Base-by-base conservation (phyloP, 2,329 filamentous ascomycete species). In the Cyphellophora attinorum region DNA sequence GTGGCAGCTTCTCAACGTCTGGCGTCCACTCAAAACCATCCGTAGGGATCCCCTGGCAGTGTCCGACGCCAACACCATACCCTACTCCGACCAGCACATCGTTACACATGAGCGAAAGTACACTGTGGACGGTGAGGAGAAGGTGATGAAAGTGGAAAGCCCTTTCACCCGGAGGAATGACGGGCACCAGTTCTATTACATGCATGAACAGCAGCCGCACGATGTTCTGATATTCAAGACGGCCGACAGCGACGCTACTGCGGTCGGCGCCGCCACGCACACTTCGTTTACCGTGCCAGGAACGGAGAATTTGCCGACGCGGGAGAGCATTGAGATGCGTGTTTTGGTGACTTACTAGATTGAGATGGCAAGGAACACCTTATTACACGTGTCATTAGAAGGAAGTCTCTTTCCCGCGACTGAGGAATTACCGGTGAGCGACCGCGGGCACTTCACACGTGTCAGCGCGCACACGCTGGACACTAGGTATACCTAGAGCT, bases 11-110 rank as follows among this genome's bases (percentile, higher is more conserved):
- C 58, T 67, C 45, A 68, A 68, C 33, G 61, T 68, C 21, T 68
- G 64, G 64, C 62, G 66, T 12, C 64, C 64, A 1, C 57, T 68
- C 12, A 57, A 60, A 35, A 62, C 64, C 0, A 61, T 76, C 15
- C 51, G 57, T 15, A 65, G 65, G 31, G 70, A 74, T 40, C 72
- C 72, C 0, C 55, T 76, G 0, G 65, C 65, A 5, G 21, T 25
- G 21, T 8, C 21, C 21, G 21, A 25, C 21, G 21, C 21, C 8
- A 25, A 25, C 8, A 25, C 21, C 8, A n/a, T 25, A n/a, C 21
- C 21, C 21, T 25, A 25, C 21, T 25, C 21, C 21, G 21, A 25
- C 21, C 21, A 25, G 21, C n/a, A 25, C 21, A 25, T 25, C 8
- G 21, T 25, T 8, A 8, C 21, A 8, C n/a, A 25, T 25, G 21